A percentile compares a stretch with the other conserved stretches of the same genome.
These are phyloP conservation scores for Pleurotus sapidus DNA, from an alignment of 768 basidiomycete genomes.

Conservation along the genomic window DNA sequence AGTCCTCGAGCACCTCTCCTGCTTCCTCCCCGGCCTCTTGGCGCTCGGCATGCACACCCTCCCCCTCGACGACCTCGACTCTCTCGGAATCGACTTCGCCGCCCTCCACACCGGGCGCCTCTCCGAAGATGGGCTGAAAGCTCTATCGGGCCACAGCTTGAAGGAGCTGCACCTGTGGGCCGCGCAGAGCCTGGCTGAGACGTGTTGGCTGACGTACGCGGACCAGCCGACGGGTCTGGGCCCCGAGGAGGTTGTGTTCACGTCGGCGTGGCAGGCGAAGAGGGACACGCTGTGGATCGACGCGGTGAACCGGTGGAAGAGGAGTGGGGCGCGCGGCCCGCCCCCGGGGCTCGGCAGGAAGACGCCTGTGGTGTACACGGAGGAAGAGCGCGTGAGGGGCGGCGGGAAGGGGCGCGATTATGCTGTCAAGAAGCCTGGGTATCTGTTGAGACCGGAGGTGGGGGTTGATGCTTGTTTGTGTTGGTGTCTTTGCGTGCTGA, in stretches of 20 bases:
- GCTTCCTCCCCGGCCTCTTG: constrained; percentile 74
- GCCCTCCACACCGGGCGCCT: background rate
- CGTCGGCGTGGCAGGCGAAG: constrained; percentile 22
- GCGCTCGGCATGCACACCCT: constrained; percentile 68
- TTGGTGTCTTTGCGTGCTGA: background rate
- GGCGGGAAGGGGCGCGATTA: constrained; percentile 50
- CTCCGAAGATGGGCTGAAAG: background rate
- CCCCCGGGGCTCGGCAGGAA: constrained; percentile 53
- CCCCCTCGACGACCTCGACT: constrained; percentile 49
- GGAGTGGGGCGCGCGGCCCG: constrained; percentile 38
- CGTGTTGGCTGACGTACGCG: constrained; percentile 68
- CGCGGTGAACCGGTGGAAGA: constrained; percentile 46
- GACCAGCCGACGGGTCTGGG: constrained; percentile 69
- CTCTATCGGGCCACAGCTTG: background rate
- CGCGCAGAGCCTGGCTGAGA: constrained; percentile 71
- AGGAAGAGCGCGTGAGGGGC: constrained; percentile 22
- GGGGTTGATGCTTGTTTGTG: constrained; percentile 14
- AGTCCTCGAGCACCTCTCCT: constrained; percentile 69
- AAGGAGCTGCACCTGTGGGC: constrained; percentile 64
- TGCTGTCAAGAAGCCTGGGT: constrained; percentile 36
- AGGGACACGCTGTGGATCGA: constrained; percentile 38
- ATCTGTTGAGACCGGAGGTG: constrained; percentile 73
- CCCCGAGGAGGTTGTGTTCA: constrained; percentile 56
- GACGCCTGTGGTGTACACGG: constrained; percentile 34
- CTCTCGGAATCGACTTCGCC: constrained; percentile 41